Percentiles rank a stretch among this genome's conserved stretches.
phyloP scores from a whole-genome alignment of 352 stramenopile genomes.

The Paralagenidium karlingii region DNA sequence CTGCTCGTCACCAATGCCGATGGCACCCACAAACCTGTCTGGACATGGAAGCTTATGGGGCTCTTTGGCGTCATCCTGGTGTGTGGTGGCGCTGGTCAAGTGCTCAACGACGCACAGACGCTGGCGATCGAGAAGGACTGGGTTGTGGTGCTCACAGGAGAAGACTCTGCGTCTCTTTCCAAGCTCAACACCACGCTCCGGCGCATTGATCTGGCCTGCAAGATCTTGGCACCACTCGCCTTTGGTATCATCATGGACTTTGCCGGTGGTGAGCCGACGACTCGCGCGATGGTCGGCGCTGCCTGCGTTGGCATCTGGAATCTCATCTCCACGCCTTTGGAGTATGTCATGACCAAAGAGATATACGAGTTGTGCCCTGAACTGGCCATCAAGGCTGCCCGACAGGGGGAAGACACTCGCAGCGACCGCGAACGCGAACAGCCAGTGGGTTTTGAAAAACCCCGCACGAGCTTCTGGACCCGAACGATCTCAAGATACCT shows the following conservation, averaged over 20 bases:
- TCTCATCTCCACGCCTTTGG: constrained; percentile 54
- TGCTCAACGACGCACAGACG: constrained; percentile 67
- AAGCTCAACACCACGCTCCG: constrained; percentile 69
- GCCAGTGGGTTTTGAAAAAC: no score
- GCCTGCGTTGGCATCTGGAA: constrained; percentile 67
- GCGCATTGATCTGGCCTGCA: constrained; percentile 71
- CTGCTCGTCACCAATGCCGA: constrained; percentile 48
- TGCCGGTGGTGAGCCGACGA: constrained; percentile 40
- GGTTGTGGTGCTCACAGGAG: constrained; percentile 66
- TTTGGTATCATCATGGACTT: constrained; percentile 79
- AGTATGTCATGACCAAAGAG: constrained; percentile 61
- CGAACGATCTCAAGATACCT: constrained; percentile 13
- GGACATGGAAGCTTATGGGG: constrained; percentile 24
- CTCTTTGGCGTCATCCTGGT: constrained; percentile 42
- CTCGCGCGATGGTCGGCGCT: constrained; percentile 46
- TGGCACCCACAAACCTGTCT: constrained; percentile 34
- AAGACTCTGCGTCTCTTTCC: constrained; percentile 28
- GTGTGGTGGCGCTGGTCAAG: constrained; percentile 51
- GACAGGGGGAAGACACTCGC: constrained; percentile 4
- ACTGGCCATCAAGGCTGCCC: constrained; percentile 20
- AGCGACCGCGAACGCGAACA: constrained; percentile 6
- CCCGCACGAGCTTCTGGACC: no score
- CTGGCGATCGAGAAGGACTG: constrained; percentile 76
- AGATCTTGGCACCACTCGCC: constrained; percentile 52
- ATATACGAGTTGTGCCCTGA: constrained; percentile 47